Conservation (phyloP, 805 yeast genomes). For the Kodamaea lidongshanica region DNA sequence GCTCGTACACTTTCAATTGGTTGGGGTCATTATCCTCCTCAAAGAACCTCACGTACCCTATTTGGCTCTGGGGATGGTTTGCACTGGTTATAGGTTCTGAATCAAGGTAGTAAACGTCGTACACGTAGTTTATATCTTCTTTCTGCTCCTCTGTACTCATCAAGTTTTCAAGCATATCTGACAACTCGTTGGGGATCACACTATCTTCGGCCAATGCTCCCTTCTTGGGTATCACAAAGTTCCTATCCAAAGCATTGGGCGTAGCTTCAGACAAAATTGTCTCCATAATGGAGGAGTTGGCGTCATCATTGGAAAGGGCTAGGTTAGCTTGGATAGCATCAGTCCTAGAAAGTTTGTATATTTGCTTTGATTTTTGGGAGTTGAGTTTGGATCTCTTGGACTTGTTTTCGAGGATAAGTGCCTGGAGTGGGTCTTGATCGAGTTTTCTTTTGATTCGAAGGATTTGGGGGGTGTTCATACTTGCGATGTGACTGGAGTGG, state of each 20-base stretch:
- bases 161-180: slow-evolving; percentile 68
- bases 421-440: slow-evolving; percentile 83
- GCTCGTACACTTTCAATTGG: slow-evolving; percentile 14
- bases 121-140: slow-evolving; percentile 60
- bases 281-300: slow-evolving; percentile 7
- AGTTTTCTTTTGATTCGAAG: slow-evolving; percentile 84
- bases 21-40: slow-evolving; percentile 47
- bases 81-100: slow-evolving; percentile 38
- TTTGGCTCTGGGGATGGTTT: slow-evolving; percentile 42
- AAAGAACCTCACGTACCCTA: slow-evolving; percentile 49
- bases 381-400: slow-evolving; percentile 38
- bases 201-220: slow-evolving; percentile 27
- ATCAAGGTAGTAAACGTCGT: slow-evolving; percentile 63
- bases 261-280: slow-evolving; percentile 9
- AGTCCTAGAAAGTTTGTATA: slow-evolving; percentile 31
- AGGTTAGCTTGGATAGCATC: slow-evolving; percentile 19
- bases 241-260: slow-evolving; percentile 15
- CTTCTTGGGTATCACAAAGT: slow-evolving; percentile 31
- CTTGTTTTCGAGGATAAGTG: slow-evolving; percentile 48
- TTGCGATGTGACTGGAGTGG: too few relatives aligned
- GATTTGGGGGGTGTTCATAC: slow-evolving; percentile 42
- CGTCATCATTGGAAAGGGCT: too few relatives aligned
- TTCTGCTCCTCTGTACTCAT: slow-evolving; percentile 33
- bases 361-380: slow-evolving; percentile 1
- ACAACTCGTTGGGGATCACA: slow-evolving; percentile 51